Evolutionary conservation across 441 rosid genomes (phyloP).

Genomic region (California macrophylla): DNA sequence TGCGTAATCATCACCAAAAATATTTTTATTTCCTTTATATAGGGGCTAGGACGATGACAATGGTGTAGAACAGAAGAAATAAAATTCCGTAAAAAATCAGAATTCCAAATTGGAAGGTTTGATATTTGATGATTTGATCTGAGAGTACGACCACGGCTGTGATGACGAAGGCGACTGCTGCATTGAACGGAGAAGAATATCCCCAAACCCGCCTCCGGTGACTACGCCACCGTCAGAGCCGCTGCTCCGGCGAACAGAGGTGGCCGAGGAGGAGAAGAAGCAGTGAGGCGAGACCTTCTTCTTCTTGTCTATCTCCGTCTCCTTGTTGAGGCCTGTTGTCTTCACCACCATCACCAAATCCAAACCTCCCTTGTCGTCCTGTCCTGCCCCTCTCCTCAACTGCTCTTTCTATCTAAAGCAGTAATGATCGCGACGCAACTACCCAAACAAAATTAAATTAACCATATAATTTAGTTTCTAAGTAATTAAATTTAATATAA

Average conservation of each 20-base stretch:
- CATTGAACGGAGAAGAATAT: not conserved
- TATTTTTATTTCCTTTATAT: not conserved
- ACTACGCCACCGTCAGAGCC: not conserved
- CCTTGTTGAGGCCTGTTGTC: not conserved
- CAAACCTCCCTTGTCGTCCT: not conserved
- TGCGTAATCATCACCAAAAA: not conserved
- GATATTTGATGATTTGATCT: not conserved
- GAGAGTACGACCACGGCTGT: not conserved
- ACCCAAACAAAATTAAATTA: not conserved
- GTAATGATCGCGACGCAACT: not conserved
- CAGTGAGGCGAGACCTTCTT: not conserved
- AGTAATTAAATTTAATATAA: too few species aligned
- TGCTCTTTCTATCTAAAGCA: not conserved
- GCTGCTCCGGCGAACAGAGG: too few species aligned
- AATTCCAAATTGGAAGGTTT: too few species aligned
- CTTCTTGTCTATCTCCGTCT: not conserved
- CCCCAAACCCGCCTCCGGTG: not conserved
- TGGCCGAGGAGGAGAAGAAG: not conserved
- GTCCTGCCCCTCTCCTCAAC: not conserved
- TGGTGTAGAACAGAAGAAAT: too few species aligned
- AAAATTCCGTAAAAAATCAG: not conserved
- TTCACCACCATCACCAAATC: not conserved
- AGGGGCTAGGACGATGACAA: not conserved
- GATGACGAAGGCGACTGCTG: not conserved
- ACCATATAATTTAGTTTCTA: too few species aligned